Conservation (phyloP, 352 stramenopile genomes). For the Phytophthora sojae region DNA sequence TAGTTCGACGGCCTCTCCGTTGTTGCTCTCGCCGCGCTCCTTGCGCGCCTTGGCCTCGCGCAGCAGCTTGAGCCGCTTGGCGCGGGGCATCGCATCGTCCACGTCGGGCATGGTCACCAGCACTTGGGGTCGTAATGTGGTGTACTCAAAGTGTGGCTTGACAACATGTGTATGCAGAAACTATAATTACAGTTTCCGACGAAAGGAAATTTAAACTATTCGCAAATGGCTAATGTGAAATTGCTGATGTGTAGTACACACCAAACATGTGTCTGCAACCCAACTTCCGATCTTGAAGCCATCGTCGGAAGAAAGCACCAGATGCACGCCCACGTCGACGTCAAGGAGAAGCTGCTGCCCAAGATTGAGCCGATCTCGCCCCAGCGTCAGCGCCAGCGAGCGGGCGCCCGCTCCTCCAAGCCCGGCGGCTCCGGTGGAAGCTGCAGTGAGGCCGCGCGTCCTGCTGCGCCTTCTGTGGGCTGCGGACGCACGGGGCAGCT, state of each 20-base stretch:
- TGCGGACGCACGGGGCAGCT: conserved; percentile 43
- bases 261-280: conserved; percentile 2
- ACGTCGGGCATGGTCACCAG: background rate
- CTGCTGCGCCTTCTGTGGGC: conserved; percentile 2
- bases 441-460: background rate
- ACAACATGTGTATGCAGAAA: no score
- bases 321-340: conserved; percentile 41
- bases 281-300: conserved; percentile 23
- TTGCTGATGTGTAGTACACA: background rate
- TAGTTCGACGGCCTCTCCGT: conserved; percentile 18
- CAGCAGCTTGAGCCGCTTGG: conserved; percentile 87
- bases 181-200: no score
- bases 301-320: background rate
- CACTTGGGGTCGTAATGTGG: background rate
- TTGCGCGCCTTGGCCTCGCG: conserved; percentile 86
- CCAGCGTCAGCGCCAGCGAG: conserved; percentile 29
- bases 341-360: conserved; percentile 53
- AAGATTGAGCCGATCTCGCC: conserved; percentile 19
- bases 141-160: background rate
- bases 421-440: background rate
- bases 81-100: conserved; percentile 69
- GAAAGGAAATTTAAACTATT: no score
- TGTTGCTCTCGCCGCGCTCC: conserved; percentile 50
- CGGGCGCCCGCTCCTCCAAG: conserved; percentile 14
- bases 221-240: no score